Evolutionary conservation across 2,329 filamentous ascomycete genomes (phyloP).

Genomic region (Microsporum canis): DNA sequence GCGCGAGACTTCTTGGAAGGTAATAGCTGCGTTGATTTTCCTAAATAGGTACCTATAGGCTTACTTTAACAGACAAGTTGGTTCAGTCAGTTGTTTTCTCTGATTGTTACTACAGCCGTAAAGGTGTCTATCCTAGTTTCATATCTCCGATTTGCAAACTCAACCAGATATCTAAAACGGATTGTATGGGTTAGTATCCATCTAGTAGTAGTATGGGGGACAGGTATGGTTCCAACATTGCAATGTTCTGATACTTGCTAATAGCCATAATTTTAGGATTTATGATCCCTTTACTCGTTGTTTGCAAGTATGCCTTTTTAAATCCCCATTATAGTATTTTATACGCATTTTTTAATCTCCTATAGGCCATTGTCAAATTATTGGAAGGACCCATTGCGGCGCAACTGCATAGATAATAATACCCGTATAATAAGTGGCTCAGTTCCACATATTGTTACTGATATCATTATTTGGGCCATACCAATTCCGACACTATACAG

Average conservation of each 20-base stretch:
- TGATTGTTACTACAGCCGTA: conserved; percentile 11
- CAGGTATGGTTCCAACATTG: too few species aligned
- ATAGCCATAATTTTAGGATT: background rate
- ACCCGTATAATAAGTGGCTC: background rate
- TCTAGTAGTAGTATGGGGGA: too few species aligned
- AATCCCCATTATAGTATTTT: too few species aligned
- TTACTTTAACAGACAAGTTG: conserved; percentile 8
- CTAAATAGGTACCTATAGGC: too few species aligned
- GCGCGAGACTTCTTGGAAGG: too few species aligned
- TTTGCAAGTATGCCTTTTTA: conserved; percentile 9
- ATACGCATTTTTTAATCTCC: too few species aligned
- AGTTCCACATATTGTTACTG: conserved; percentile 12
- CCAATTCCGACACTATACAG: conserved; percentile 13
- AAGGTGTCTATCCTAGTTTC: conserved; percentile 14
- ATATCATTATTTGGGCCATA: conserved; percentile 10
- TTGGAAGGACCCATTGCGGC: background rate
- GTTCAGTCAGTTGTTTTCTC: conserved; percentile 11
- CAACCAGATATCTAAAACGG: conserved; percentile 3
- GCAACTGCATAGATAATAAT: too few species aligned
- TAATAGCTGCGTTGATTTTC: too few species aligned
- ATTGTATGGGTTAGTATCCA: conserved; percentile 2
- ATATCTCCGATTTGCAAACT: conserved; percentile 10
- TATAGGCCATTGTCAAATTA: conserved; percentile 9
- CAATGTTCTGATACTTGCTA: too few species aligned
- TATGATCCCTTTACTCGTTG: conserved; percentile 9